Base-by-base conservation (phyloP, 192 early-diverging fungal species). In the Backusella morwellensis region DNA sequence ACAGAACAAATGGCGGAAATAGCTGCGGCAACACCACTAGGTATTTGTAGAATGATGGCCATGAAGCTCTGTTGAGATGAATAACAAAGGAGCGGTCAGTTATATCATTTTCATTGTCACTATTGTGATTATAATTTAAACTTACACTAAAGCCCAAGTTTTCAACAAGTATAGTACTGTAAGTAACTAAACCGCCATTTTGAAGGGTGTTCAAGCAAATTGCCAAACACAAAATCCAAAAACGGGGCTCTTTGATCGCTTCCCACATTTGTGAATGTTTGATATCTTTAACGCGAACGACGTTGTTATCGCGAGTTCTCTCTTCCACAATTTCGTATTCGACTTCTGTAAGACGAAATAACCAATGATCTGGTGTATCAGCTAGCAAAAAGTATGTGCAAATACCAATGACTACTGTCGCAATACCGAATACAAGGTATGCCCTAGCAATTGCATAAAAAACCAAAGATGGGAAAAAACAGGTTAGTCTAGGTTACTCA, bases 191-290 rank as follows among this genome's bases (percentile, higher is more conserved):
- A 42, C 41, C 79, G 42, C 75, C 71, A 47, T 80, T 80, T 36
- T 52, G 56, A 14, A 80, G 42, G 26, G 50, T 73, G 63, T 44
- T 36, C 5, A 75, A 41, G 1, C 72, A 9, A 7, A 21, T 23
- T 9, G 35, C 38, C 3, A 73, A 11, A 9, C 26, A 68, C 12
- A 66, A 72, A 21, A 52, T 7, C 70, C 70, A 80, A 14, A 76
- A 52, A 14, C 75, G 70, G 4, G 75, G 72, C 26, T 80, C 79
- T 6, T 63, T 66, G 8, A 80, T 4, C n/a, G 63, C 56, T 29
- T 80, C 79, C 52, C 68, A 73, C 12, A 80, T 67, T 73, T 80
- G 79, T 12, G 70, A 34, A 15, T 44, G 34, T 29, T 80, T 76
- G 11, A 80, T 54, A 15, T 59, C 21, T 8, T 15, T 56, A 3